Percentiles rank a stretch among this genome's conserved stretches.
phyloP scores from a whole-genome alignment of 2,329 filamentous ascomycete species.

The Penicillium sp. region DNA sequence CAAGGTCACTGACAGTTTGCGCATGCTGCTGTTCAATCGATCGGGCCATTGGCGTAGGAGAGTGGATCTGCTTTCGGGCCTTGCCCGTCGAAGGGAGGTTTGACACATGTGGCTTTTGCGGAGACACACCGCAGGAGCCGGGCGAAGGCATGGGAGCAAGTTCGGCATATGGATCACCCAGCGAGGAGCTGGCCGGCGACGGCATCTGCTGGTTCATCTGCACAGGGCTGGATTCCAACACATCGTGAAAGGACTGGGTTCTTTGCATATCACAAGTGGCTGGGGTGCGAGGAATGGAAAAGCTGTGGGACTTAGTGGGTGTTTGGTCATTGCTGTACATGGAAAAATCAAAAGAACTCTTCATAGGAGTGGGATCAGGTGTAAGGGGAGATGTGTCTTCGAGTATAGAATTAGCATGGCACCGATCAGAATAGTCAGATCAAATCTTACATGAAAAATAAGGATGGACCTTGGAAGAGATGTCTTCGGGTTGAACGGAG shows the following conservation, averaged over 20 bases:
- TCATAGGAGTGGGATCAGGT: conserved; percentile 58
- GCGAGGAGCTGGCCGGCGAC: conserved; percentile 50
- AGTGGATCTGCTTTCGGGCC: conserved; percentile 20
- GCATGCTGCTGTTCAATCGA: conserved; percentile 39
- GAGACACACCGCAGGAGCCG: conserved; percentile 18
- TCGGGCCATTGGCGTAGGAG: conserved; percentile 27
- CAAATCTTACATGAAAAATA: conserved; percentile 29
- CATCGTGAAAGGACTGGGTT: conserved; percentile 45
- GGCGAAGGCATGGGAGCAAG: conserved; percentile 42
- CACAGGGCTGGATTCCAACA: conserved; percentile 28
- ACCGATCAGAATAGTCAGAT: too few relatives aligned
- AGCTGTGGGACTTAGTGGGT: conserved; percentile 36
- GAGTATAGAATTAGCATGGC: neutral
- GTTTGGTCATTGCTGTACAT: conserved; percentile 38
- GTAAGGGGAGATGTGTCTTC: conserved; percentile 51
- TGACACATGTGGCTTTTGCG: conserved; percentile 29
- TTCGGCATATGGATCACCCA: conserved; percentile 50
- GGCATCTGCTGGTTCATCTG: conserved; percentile 45
- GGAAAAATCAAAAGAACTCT: conserved; percentile 34
- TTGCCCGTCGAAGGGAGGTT: conserved; percentile 22
- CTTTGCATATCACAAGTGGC: conserved; percentile 41
- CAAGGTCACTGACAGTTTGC: conserved; percentile 45
- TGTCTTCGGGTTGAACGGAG: conserved; percentile 37
- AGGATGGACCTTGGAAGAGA: conserved; percentile 50
- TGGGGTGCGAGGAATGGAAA: conserved; percentile 29